These are phyloP conservation scores for Ustulina deusta DNA, from an alignment of 2,329 filamentous ascomycete species.

Conservation along the genomic window DNA sequence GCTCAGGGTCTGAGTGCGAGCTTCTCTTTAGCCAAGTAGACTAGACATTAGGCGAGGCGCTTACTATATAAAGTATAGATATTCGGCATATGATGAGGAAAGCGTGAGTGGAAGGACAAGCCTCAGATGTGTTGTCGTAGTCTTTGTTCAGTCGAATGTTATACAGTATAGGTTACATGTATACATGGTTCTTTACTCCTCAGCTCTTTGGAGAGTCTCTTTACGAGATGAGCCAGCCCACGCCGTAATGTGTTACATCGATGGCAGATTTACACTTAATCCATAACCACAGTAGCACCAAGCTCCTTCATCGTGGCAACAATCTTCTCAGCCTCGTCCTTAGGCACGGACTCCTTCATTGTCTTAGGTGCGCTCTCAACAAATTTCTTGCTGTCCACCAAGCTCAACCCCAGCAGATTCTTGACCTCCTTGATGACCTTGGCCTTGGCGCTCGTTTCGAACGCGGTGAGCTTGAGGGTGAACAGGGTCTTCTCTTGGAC, in stretches of 20 bases:
- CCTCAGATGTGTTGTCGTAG: slow-evolving; percentile 25
- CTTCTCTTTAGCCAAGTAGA: slow-evolving; percentile 38
- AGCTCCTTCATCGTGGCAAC: slow-evolving; percentile 93
- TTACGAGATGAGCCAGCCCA: slow-evolving; percentile 32
- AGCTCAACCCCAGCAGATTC: slow-evolving; percentile 89
- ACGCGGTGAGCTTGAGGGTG: slow-evolving; percentile 91
- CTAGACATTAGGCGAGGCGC: background rate
- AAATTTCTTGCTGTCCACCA: slow-evolving; percentile 99
- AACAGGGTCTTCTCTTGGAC: slow-evolving; percentile 98
- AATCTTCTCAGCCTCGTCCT: slow-evolving; percentile 99
- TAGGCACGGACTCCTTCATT: slow-evolving; percentile 98
- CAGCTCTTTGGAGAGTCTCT: slow-evolving; percentile 11
- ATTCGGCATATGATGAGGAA: slow-evolving; percentile 7
- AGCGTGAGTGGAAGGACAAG: slow-evolving; percentile 3
- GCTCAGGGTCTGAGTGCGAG: slow-evolving; percentile 52
- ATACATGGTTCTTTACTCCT: slow-evolving; percentile 43
- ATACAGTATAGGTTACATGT: slow-evolving; percentile 52
- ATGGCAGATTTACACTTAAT: slow-evolving; percentile 65
- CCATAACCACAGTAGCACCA: slow-evolving; percentile 89
- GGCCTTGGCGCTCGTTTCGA: slow-evolving; percentile 90
- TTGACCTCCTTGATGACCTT: slow-evolving; percentile 99
- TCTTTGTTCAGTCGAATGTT: slow-evolving; percentile 43
- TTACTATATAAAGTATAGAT: slow-evolving; percentile 9
- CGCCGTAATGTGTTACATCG: slow-evolving; percentile 27
- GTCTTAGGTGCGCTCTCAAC: slow-evolving; percentile 97